phyloP scores from a whole-genome alignment of 306 rosid species.

The Cucumis cinereus region DNA sequence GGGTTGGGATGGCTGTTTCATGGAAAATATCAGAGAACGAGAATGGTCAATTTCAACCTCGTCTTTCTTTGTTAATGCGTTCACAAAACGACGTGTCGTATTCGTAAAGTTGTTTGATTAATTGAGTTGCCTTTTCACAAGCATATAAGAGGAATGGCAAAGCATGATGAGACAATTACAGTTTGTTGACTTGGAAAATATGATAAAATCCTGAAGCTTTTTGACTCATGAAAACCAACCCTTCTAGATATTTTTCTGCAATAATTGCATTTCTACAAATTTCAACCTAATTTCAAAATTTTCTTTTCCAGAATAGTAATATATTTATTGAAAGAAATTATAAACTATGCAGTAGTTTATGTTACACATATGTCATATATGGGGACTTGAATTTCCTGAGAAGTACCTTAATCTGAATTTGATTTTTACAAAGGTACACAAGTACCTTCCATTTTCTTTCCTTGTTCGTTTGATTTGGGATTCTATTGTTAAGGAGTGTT shows the following conservation, averaged over 20 bases:
- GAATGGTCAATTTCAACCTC: neutral
- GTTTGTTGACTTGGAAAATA: neutral
- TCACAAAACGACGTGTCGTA: constrained; percentile 3
- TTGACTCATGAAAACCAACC: neutral
- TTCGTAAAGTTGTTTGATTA: constrained; percentile 5
- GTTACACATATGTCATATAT: neutral
- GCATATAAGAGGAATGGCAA: neutral
- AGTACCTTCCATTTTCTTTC: too few species aligned
- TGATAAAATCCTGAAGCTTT: neutral
- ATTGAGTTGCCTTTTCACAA: neutral
- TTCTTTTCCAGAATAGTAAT: neutral
- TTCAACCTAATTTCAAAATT: neutral
- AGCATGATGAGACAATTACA: neutral
- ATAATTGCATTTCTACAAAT: neutral
- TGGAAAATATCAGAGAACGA: neutral
- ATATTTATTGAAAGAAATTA: neutral
- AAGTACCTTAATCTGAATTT: too few species aligned
- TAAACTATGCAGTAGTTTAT: neutral
- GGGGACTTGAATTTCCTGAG: neutral
- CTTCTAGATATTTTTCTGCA: neutral
- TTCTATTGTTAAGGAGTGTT: too few species aligned
- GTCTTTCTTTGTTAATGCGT: neutral
- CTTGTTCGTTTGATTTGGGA: too few species aligned
- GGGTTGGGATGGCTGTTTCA: neutral
- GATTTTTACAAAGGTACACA: too few species aligned